These are phyloP conservation scores for Penicillium samsonianum DNA, from an alignment of 495 filamentous ascomycete species.

Conservation along the genomic window DNA sequence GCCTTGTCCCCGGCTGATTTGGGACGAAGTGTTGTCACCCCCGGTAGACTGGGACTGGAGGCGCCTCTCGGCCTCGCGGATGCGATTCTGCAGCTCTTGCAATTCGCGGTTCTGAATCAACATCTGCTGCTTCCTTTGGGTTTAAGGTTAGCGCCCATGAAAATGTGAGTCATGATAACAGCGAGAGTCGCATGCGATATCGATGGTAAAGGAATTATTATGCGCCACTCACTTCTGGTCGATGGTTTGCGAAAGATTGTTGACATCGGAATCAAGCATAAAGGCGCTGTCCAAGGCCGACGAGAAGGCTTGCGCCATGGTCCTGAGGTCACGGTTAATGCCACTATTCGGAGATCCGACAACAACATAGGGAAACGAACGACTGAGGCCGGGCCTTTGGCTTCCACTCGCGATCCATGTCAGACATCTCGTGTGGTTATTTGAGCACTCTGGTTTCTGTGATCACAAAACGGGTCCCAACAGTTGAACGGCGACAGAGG, in stretches of 20 bases:
- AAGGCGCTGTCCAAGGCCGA: slow-evolving; percentile 86
- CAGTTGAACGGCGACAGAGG: slow-evolving; percentile 5
- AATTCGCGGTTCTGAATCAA: slow-evolving; percentile 75
- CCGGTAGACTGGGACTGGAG: slow-evolving; percentile 56
- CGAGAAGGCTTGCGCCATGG: slow-evolving; percentile 84
- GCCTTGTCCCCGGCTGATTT: slow-evolving; percentile 11
- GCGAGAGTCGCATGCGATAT: neutral
- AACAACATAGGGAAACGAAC: slow-evolving; percentile 52
- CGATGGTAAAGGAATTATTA: neutral
- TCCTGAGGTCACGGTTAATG: slow-evolving; percentile 56
- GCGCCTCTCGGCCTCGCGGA: slow-evolving; percentile 81
- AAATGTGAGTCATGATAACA: neutral
- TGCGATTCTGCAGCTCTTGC: slow-evolving; percentile 77
- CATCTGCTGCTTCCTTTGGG: slow-evolving; percentile 64
- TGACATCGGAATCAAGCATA: slow-evolving; percentile 75
- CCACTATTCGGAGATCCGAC: slow-evolving; percentile 8
- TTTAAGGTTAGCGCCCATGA: slow-evolving; percentile 1
- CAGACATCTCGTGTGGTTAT: slow-evolving; percentile 49
- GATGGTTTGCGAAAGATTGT: slow-evolving; percentile 72
- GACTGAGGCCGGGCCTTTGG: slow-evolving; percentile 77
- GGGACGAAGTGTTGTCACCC: neutral
- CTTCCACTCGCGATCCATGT: slow-evolving; percentile 75
- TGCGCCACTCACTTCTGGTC: slow-evolving; percentile 73
- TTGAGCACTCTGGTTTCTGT: neutral
- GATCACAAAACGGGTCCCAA: slow-evolving; percentile 2